Base-by-base conservation (phyloP, 441 rosid species). In the Adansonia madagascariensis region DNA sequence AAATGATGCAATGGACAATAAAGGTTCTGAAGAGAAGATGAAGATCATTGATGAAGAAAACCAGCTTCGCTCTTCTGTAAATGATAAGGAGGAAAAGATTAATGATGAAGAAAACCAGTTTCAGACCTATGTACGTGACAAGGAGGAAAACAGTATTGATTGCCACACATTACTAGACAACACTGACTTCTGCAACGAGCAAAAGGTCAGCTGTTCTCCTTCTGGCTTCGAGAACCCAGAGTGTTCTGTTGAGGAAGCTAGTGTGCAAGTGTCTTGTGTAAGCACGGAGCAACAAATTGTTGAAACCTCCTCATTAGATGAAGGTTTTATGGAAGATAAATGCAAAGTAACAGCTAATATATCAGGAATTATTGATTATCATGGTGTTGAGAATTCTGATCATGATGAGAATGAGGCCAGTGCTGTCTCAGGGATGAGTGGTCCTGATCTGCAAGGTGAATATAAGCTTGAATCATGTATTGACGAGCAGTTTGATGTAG, bases 261-360 rank as follows among this genome's bases (percentile, higher is more conserved):
- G 59, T 12, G n/a, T 74, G 27, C 87, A 82, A 46, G 35, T 77
- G 17, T 72, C 81, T 31, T 49, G 77, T 77, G 80, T 55, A 69
- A 79, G 75, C 68, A 71, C 81, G 15, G 44, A 24, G 63, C 88
- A 81, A 76, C 82, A 65, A 66, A 79, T 52, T 8, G 78, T 79
- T 73, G 86, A 79, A 71, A 64, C 77, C 80, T 78, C 80, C 64
- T 31, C 50, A 6, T 65, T 77, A 73, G 74, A 47, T 78, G 85
- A 81, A 63, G 75, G 65, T 55, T 67, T 79, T 71, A 67, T 81
- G 67, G 89, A 84, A 69, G 81, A 76, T 64, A 82, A 81, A 12
- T 43, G 61, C 77, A 82, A 71, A 17, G 69, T 64, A n/a, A 35
- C 67, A 78, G 78, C 91, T 78, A 84, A 81, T 80, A 18, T 81